Evolutionary conservation across 345 rosid genomes (phyloP).

Genomic region (Sisymbrium irio): DNA sequence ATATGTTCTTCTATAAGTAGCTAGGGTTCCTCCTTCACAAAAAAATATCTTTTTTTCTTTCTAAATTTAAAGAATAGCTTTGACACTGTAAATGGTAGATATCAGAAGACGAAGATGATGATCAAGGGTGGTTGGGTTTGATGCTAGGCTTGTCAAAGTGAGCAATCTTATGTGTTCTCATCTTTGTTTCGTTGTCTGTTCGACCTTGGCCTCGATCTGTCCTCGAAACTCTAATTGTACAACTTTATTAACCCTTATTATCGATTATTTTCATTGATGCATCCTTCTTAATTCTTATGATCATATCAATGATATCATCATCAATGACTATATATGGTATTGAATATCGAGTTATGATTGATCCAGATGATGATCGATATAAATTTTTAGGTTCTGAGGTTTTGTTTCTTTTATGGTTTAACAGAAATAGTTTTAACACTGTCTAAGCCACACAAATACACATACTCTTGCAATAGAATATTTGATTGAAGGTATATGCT

Average conservation of each 20-base stretch:
- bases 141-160: conserved; percentile 39
- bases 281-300: not conserved
- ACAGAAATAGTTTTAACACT: not conserved
- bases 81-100: not conserved
- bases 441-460: not conserved
- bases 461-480: not conserved
- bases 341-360: not conserved
- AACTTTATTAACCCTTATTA: not conserved
- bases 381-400: not conserved
- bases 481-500: not conserved
- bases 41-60: not conserved
- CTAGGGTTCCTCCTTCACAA: conserved; percentile 25
- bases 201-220: conserved; percentile 34
- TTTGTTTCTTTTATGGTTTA: not conserved
- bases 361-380: not conserved
- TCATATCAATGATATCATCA: not conserved
- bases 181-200: conserved; percentile 45
- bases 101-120: conserved; percentile 24
- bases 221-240: conserved; percentile 3
- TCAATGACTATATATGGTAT: not conserved
- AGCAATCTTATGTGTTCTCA: conserved; percentile 34
- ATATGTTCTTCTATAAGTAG: conserved; percentile 23
- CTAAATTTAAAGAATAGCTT: conserved; percentile 1
- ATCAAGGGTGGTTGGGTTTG: conserved; percentile 29
- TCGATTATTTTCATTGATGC: not conserved